These are phyloP conservation scores for Musa beccarii DNA, from an alignment of 176 grass and related monocot species.

Conservation along the genomic window DNA sequence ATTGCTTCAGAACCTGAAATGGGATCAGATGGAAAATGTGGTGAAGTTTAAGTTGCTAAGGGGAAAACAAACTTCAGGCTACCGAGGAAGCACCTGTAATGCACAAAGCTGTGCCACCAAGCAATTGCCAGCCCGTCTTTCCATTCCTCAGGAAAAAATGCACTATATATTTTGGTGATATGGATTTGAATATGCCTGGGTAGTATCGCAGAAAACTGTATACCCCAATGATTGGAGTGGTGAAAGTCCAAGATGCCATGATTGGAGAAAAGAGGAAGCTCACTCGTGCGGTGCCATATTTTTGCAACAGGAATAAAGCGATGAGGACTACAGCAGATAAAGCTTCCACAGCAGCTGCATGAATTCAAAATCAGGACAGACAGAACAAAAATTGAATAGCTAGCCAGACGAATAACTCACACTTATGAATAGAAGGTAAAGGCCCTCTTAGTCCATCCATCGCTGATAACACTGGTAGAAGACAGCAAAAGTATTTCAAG, in stretches of 20 bases:
- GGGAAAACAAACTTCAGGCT: background rate
- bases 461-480: slow-evolving; percentile 57
- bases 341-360: slow-evolving; percentile 46
- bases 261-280: slow-evolving; percentile 83
- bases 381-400: background rate
- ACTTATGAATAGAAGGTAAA: slow-evolving; percentile 46
- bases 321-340: slow-evolving; percentile 61
- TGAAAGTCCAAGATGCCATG: slow-evolving; percentile 77
- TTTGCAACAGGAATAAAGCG: slow-evolving; percentile 67
- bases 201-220: slow-evolving; percentile 69
- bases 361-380: slow-evolving; percentile 12
- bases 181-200: slow-evolving; percentile 64
- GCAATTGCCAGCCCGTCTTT: slow-evolving; percentile 57
- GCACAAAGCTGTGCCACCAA: slow-evolving; percentile 81
- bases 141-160: slow-evolving; percentile 57
- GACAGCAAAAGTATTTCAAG: background rate
- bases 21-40: slow-evolving; percentile 3
- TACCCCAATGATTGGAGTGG: slow-evolving; percentile 60
- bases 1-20: slow-evolving; percentile 71
- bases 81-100: slow-evolving; percentile 49
- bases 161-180: slow-evolving; percentile 66
- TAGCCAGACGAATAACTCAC: slow-evolving; percentile 29
- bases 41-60: background rate
- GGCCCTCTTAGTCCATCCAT: slow-evolving; percentile 55
- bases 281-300: slow-evolving; percentile 69